Base-by-base conservation (phyloP, 106 monocot genomes). In the Apostasia ramifera region DNA sequence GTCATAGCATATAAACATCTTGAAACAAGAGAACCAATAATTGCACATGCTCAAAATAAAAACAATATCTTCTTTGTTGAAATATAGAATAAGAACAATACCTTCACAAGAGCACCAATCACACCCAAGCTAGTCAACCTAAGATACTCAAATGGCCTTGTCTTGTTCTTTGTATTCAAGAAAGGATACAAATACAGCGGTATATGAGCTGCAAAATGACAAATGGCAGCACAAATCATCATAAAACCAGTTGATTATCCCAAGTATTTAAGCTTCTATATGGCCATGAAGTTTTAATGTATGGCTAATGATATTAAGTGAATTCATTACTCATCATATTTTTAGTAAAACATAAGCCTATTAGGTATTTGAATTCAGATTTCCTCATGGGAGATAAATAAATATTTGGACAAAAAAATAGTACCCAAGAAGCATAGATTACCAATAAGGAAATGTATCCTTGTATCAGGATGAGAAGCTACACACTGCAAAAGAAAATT, bases 81-180 rank as follows among this genome's bases (percentile, higher is more conserved):
- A n/a, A n/a, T n/a, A n/a, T n/a, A n/a, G n/a, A n/a, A n/a, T n/a
- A n/a, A n/a, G n/a, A n/a, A 59, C 37, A 58, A 14, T 86, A 98
- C 97, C 97, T 98, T 98, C 44, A 92, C 92, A 75, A 98, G 97
- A 10, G 97, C 87, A 10, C 97, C 92, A 67, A 98, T 98, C 53
- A 98, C 97, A 51, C 97, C 97, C 73, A 98, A 77, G 77, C 97
- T 98, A 37, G 97, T 92, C 65, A 98, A 82, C 71, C 97, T 82
- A 66, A 98, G 72, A 74, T 87, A 92, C 71, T 98, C 97, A 65
- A 85, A 98, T 53, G 89, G 92, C 72, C 80, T 84, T 54, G 89
- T 76, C 78, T 92, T 98, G 66, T 81, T 92, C 4, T 89, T 92
- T 40, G 92, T 92, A 67, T 92, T 98, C 59, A 98, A 72, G 70